Evolutionary conservation across 495 filamentous ascomycete genomes (phyloP), one percentile per base, ranked within the genome.

Genomic region (Penicillium herquei): DNA sequence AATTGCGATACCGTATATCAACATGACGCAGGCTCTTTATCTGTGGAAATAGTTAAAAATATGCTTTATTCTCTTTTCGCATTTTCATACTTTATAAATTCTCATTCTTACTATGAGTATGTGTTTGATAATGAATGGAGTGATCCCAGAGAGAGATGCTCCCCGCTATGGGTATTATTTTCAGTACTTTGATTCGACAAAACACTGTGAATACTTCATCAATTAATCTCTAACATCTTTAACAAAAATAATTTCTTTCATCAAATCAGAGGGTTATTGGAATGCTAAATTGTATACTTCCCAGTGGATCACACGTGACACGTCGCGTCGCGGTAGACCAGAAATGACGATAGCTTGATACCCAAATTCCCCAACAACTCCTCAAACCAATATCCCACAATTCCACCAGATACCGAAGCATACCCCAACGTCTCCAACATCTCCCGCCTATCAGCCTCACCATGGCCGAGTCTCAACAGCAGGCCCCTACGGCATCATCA

Each of bases 251-350:
- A 1, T 2, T 26, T 26, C 21, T 2, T 26, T 2, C 4, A 26
- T 26, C 4, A 4, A 26, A 26, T 26, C 34, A 2, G 9, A 37
- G 34, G 34, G 1, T 37, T 7, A 6, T 10, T 10, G 34, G 9
- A 37, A 37, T 10, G 9, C 34, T 37, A 37, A 13, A 37, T 10
- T 37, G 34, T 37, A 51, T 51, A 51, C 7, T 51, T 51, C 32
- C 21, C 31, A n/a, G n/a, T 49, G 32, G 46, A 14, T 12, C 32
- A 39, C 62, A 62, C 56, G 62, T 65, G 62, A 59, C 52, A 7
- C 18, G 30, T 34, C 62, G 62, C 59, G 62, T 59, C 62, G 62
- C 59, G 62, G 54, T 56, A 13, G 52, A 34, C 8, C 8, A 21
- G 13, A 34, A 32, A 45, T 49, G 39, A 54, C 40, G 33, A 51